A percentile compares a stretch with the other conserved stretches of the same genome.
Evolutionary conservation across 345 rosid species (phyloP).

Genomic region (Theobroma cacao): DNA sequence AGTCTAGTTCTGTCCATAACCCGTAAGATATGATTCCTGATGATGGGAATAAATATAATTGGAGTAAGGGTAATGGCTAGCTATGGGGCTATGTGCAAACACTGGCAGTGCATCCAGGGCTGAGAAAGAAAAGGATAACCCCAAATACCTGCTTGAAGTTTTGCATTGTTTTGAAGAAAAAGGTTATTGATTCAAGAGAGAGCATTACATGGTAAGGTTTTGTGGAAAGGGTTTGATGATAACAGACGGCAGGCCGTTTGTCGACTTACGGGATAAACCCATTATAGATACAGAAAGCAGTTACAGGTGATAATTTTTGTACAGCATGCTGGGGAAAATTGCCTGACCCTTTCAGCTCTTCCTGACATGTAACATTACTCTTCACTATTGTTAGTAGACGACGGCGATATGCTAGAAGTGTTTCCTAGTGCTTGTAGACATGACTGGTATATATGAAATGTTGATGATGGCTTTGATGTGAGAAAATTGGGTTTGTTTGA

Average conservation of each 20-base stretch:
- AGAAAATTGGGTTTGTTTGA: constrained; percentile 8
- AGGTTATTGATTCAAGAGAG: constrained; percentile 26
- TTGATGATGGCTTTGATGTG: constrained; percentile 3
- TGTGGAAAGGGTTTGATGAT: constrained; percentile 39
- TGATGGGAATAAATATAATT: constrained; percentile 28
- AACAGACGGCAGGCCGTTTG: neutral
- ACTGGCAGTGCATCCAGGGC: constrained; percentile 47
- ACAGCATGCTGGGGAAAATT: constrained; percentile 30
- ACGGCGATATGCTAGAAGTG: neutral
- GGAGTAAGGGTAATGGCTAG: constrained; percentile 18
- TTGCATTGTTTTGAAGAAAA: constrained; percentile 29
- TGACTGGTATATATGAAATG: constrained; percentile 12
- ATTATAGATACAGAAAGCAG: constrained; percentile 11
- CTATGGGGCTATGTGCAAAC: constrained; percentile 29
- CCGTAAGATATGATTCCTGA: constrained; percentile 17
- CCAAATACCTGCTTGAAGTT: constrained; percentile 36
- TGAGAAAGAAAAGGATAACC: constrained; percentile 53
- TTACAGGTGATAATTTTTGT: constrained; percentile 18
- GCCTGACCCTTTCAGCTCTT: constrained; percentile 43
- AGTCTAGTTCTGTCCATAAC: constrained; percentile 24
- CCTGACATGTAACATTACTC: constrained; percentile 48
- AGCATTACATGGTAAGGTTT: constrained; percentile 49
- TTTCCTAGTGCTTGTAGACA: constrained; percentile 6
- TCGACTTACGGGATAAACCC: constrained; percentile 15
- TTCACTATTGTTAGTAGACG: neutral